Conservation (phyloP, 345 rosid genomes). For the Salix exigua region DNA sequence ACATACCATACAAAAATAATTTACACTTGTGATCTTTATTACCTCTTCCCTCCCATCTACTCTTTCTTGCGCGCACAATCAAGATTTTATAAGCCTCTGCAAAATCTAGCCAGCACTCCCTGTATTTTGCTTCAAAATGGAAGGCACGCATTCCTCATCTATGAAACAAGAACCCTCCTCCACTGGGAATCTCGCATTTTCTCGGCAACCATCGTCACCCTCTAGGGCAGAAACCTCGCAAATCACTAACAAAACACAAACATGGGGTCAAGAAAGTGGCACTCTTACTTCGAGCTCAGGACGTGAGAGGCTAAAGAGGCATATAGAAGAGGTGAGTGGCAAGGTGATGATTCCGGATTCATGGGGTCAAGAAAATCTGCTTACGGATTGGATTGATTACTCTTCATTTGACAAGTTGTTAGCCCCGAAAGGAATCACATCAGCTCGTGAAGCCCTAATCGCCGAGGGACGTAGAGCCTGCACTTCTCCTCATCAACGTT, state of each 20-base stretch:
- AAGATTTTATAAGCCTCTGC: not conserved
- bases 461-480: slow-evolving; percentile 31
- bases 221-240: not conserved
- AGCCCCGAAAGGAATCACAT: slow-evolving; percentile 44
- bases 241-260: not conserved
- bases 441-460: slow-evolving; percentile 64
- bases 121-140: not conserved
- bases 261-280: not conserved
- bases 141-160: slow-evolving; percentile 10
- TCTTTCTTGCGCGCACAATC: not conserved
- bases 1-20: slow-evolving; percentile 31
- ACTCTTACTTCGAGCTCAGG: slow-evolving; percentile 6
- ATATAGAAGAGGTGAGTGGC: slow-evolving; percentile 54
- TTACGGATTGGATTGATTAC: slow-evolving; percentile 62
- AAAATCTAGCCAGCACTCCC: not conserved
- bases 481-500: slow-evolving; percentile 32
- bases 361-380: slow-evolving; percentile 63
- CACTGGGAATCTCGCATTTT: slow-evolving; percentile 5
- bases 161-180: slow-evolving; percentile 13
- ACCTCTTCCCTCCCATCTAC: slow-evolving; percentile 25
- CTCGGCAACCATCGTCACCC: not conserved
- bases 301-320: slow-evolving; percentile 63
- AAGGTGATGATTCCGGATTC: slow-evolving; percentile 51
- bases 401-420: slow-evolving; percentile 48
- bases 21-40: slow-evolving; percentile 21